Conservation (phyloP, 148 eudicot genomes). For the Selenicereus undatus region DNA sequence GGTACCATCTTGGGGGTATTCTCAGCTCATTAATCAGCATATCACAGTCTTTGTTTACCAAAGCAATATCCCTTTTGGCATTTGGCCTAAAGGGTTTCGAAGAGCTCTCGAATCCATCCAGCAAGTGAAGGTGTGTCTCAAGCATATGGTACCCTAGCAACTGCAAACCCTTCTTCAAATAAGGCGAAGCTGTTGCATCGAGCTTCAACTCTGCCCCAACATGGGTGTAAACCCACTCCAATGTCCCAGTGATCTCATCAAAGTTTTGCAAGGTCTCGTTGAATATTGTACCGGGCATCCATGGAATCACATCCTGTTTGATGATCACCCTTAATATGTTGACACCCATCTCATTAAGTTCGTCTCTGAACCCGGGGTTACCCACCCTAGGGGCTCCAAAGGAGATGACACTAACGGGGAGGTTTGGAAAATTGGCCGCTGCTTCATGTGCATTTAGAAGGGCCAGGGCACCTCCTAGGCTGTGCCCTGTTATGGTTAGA, state of each 20-base stretch:
- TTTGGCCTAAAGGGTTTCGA: constrained; percentile 36
- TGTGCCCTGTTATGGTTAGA: constrained; percentile 82
- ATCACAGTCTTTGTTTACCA: constrained; percentile 70
- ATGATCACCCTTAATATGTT: constrained; percentile 52
- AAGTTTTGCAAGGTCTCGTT: constrained; percentile 56
- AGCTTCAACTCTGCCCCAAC: constrained; percentile 63
- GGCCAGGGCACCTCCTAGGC: constrained; percentile 74
- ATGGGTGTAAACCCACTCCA: constrained; percentile 69
- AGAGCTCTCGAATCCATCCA: constrained; percentile 50
- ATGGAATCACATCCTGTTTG: constrained; percentile 63
- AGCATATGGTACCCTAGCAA: constrained; percentile 57
- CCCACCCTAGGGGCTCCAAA: constrained; percentile 80
- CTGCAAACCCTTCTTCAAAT: constrained; percentile 51
- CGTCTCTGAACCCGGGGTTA: constrained; percentile 60
- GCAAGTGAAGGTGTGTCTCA: constrained; percentile 63
- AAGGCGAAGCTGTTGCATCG: constrained; percentile 56
- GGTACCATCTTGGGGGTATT: constrained; percentile 64
- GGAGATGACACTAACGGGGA: constrained; percentile 58
- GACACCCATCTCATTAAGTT: constrained; percentile 51
- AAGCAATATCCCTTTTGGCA: constrained; percentile 57
- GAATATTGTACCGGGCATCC: constrained; percentile 58
- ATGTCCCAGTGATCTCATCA: constrained; percentile 50
- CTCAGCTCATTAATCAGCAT: constrained; percentile 57
- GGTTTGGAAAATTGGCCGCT: constrained; percentile 34
- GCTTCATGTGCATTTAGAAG: constrained; percentile 65